Evolutionary conservation across 805 yeast genomes (phyloP).

Genomic region (Kazachstania psychrophila): DNA sequence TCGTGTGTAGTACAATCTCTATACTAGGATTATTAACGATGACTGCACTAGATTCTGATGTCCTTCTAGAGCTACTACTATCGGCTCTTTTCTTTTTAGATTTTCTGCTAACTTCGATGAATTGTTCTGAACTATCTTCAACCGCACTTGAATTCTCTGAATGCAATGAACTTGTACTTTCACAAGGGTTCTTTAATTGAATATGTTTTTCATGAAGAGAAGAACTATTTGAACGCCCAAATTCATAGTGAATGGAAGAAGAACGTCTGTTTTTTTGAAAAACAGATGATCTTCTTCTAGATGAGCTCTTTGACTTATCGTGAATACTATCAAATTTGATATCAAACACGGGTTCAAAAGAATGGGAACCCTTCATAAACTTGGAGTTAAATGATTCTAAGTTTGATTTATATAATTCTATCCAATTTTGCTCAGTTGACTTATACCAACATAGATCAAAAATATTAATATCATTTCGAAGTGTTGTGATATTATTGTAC

Average conservation of each 20-base stretch:
- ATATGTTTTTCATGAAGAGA: not conserved
- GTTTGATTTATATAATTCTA: slow-evolving; percentile 32
- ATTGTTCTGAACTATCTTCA: slow-evolving; percentile 12
- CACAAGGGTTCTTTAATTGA: slow-evolving; percentile 2
- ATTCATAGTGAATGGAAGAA: not conserved
- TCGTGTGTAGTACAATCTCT: slow-evolving; percentile 15
- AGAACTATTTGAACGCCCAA: not conserved
- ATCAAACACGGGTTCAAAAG: slow-evolving; percentile 33
- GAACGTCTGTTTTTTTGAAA: not conserved
- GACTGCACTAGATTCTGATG: not conserved
- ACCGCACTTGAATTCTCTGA: slow-evolving; percentile 7
- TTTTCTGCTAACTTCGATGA: slow-evolving; percentile 14
- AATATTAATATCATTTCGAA: not conserved
- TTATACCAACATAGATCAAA: slow-evolving; percentile 25
- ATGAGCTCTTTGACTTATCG: not conserved
- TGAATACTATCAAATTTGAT: slow-evolving; percentile 3
- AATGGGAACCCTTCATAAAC: slow-evolving; percentile 32
- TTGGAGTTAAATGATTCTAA: slow-evolving; percentile 32
- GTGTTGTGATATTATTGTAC: no score
- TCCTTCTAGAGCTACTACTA: not conserved
- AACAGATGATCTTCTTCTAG: slow-evolving; percentile 8
- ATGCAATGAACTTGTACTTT: not conserved
- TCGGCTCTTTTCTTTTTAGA: slow-evolving; percentile 10
- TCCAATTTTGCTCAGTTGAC: slow-evolving; percentile 20
- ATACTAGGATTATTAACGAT: not conserved